Evolutionary conservation across 1,139 yeast genomes (phyloP), one percentile per base, ranked within the genome.

Genomic region (Scheffersomyces insectosa): DNA sequence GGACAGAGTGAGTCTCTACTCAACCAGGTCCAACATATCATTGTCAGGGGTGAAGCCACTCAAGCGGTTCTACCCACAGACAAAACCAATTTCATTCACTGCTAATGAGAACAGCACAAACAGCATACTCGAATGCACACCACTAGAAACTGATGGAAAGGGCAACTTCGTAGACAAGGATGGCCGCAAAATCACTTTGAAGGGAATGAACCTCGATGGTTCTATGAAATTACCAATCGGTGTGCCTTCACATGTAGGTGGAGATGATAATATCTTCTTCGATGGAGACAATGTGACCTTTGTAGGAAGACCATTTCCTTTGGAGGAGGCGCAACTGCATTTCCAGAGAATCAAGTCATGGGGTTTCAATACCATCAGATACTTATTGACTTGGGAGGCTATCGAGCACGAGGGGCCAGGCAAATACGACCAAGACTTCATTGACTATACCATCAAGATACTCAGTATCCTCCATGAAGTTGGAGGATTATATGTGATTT

Each of bases 381-480:
- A 84, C 58, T 71, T 90, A 13, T 70, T 88, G 36, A 86, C 96
- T 0, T 91, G 97, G 97, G 98, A 91, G 60, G 95, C 97, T 0
- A 56, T 91, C 8, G 97, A 91, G 60, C 97, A 91, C 55, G 72
- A 69, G 40, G 97, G 96, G 0, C 98, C 98, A 0, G 95, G 89
- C 0, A 65, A 65, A 11, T 91, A 90, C 59, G 98, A 91, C 62
- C 82, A 79, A 33, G 90, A 81, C 11, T 91, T 81, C 56, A 77
- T 88, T 42, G 81, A 83, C 34, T 88, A 84, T 60, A 80, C 95
- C 1, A 71, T 85, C 36, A 66, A 82, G 46, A 72, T 89, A 1
- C 65, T 91, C 44, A 67, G 75, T 45, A 73, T 82, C 8, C 75
- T 88, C 14, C 75, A 80, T 41, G 62, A 74, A 7, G 70, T 82